Evolutionary conservation across 2,329 filamentous ascomycete species (phyloP).

Genomic region (Pestalotiopsis sp.): DNA sequence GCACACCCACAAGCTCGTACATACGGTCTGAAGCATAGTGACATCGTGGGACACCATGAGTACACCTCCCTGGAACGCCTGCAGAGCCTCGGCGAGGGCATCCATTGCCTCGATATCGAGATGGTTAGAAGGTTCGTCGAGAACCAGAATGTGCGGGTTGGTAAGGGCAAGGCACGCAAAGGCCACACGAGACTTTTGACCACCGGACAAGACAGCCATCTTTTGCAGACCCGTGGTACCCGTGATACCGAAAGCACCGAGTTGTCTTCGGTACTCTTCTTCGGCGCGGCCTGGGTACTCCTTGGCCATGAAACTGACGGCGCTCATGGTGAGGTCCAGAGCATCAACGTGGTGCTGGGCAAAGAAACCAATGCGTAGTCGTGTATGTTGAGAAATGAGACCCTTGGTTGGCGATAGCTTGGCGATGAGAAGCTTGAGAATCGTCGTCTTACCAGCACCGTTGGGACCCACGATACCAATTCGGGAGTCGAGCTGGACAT

Average conservation of each 20-base stretch:
- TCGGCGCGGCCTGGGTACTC: slow-evolving; percentile 88
- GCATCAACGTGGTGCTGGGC: slow-evolving; percentile 98
- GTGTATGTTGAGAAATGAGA: slow-evolving; percentile 84
- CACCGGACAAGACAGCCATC: slow-evolving; percentile 91
- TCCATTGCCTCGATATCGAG: slow-evolving; percentile 99
- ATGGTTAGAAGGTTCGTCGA: slow-evolving; percentile 98
- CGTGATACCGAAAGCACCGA: slow-evolving; percentile 88
- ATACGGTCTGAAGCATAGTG: slow-evolving; percentile 96
- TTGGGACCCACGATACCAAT: slow-evolving; percentile 99
- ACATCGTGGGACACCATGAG: slow-evolving; percentile 99
- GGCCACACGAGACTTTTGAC: slow-evolving; percentile 96
- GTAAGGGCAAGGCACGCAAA: slow-evolving; percentile 94
- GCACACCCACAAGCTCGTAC: slow-evolving; percentile 94
- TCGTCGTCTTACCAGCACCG: slow-evolving; percentile 97
- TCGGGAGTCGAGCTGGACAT: slow-evolving; percentile 95
- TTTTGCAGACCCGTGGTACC: slow-evolving; percentile 96
- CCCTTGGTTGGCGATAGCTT: slow-evolving; percentile 77
- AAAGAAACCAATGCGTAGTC: slow-evolving; percentile 92
- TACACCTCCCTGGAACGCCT: slow-evolving; percentile 89
- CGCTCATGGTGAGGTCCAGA: slow-evolving; percentile 83
- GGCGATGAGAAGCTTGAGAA: slow-evolving; percentile 95
- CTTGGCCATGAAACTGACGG: slow-evolving; percentile 95
- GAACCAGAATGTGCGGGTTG: slow-evolving; percentile 95
- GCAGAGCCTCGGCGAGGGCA: slow-evolving; percentile 81
- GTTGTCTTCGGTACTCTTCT: slow-evolving; percentile 93